phyloP scores from a whole-genome alignment of 2,329 filamentous ascomycete species.

The Rhinocladiella mackenziei region DNA sequence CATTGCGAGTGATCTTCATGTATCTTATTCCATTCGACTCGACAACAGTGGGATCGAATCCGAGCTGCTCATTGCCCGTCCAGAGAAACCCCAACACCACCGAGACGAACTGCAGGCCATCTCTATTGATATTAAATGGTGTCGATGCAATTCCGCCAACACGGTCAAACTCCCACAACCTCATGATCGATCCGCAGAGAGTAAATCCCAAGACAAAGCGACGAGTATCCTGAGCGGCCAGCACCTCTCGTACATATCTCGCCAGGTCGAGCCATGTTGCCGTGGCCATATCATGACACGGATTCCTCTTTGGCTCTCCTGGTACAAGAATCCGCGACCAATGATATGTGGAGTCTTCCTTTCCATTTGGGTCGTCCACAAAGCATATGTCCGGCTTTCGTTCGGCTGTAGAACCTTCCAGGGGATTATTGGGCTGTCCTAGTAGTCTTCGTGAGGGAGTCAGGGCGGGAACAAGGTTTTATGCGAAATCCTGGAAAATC shows the following conservation, averaged over 20 bases:
- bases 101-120: slow-evolving; percentile 13
- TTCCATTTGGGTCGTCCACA: slow-evolving; percentile 28
- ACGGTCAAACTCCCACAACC: slow-evolving; percentile 47
- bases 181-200: slow-evolving; percentile 45
- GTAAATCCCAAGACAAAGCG: slow-evolving; percentile 50
- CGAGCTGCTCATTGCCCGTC: slow-evolving; percentile 41
- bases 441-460: slow-evolving; percentile 18
- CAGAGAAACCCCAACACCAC: slow-evolving; percentile 12
- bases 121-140: slow-evolving; percentile 46
- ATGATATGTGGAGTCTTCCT: slow-evolving; percentile 32
- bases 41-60: slow-evolving; percentile 46
- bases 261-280: slow-evolving; percentile 42
- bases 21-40: slow-evolving; percentile 21
- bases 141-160: slow-evolving; percentile 45
- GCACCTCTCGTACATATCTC: slow-evolving; percentile 45
- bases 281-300: slow-evolving; percentile 38
- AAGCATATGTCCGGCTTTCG: slow-evolving; percentile 40
- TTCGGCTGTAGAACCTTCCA: slow-evolving; percentile 33
- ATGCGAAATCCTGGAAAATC: slow-evolving; percentile 18
- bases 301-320: slow-evolving; percentile 49
- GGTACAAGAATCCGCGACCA: slow-evolving; percentile 44
- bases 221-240: slow-evolving; percentile 41
- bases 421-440: slow-evolving; percentile 27
- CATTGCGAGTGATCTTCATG: background rate
- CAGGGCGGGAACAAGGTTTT: slow-evolving; percentile 9